Evolutionary conservation across 352 stramenopile genomes (phyloP).

Genomic region (Globisporangium acanthophoron): DNA sequence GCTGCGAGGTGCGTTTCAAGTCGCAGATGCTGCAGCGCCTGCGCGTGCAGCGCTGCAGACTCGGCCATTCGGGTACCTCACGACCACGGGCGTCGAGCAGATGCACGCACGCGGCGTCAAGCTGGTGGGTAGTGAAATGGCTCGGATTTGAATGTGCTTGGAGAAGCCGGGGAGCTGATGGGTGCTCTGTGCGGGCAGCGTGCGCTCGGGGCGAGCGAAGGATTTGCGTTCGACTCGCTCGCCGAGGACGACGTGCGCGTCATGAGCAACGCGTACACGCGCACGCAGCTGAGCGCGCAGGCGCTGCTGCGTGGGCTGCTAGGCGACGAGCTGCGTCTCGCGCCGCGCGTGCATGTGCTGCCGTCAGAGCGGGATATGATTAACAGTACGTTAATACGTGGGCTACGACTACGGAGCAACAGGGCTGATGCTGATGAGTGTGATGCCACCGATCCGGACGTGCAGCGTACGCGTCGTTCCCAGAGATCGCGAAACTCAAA

Average conservation of each 20-base stretch:
- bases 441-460: neutral
- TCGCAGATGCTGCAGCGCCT: conserved; percentile 12
- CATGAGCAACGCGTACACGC: conserved; percentile 66
- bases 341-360: conserved; percentile 45
- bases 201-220: conserved; percentile 34
- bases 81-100: conserved; percentile 52
- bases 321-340: conserved; percentile 23
- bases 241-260: conserved; percentile 35
- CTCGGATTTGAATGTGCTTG: neutral
- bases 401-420: neutral
- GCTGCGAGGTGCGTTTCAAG: conserved; percentile 27
- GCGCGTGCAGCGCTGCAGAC: conserved; percentile 34
- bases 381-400: conserved; percentile 44
- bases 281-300: conserved; percentile 76
- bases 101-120: conserved; percentile 49
- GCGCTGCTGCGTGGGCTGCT: conserved; percentile 52
- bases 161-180: too few species aligned
- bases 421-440: neutral
- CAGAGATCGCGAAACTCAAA: conserved; percentile 59
- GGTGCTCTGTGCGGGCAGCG: conserved; percentile 14
- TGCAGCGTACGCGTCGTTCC: conserved; percentile 54
- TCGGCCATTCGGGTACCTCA: conserved; percentile 66
- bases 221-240: conserved; percentile 35
- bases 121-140: conserved; percentile 24
- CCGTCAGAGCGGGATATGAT: conserved; percentile 70